Conservation (phyloP, 805 yeast species). For the Ogataea angusta region DNA sequence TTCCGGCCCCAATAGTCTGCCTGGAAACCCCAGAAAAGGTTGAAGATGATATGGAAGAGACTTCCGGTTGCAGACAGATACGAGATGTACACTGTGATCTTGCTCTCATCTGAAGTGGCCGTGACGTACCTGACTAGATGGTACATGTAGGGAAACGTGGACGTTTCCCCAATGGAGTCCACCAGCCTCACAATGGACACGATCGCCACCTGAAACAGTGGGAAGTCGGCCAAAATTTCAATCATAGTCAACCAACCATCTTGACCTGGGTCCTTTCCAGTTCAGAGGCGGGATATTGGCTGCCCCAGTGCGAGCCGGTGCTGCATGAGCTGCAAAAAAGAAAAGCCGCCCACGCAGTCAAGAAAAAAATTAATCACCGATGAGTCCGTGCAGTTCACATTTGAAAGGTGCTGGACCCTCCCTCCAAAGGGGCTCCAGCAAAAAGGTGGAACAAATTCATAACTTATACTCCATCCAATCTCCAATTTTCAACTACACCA, state of each 20-base stretch:
- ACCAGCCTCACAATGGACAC: constrained; percentile 33
- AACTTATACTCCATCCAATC: no score
- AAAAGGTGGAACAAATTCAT: no score
- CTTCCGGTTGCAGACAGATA: constrained; percentile 59
- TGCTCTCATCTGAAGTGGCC: constrained; percentile 35
- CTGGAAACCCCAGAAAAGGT: constrained; percentile 56
- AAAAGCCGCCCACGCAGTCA: not conserved
- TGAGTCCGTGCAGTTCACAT: not conserved
- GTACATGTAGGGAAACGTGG: constrained; percentile 43
- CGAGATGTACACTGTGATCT: constrained; percentile 58
- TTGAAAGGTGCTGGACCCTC: not conserved
- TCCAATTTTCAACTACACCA: no score
- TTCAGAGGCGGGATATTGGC: no score
- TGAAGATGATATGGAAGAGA: constrained; percentile 53
- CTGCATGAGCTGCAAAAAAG: not conserved
- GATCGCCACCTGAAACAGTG: constrained; percentile 7
- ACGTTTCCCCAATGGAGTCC: constrained; percentile 44
- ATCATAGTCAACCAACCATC: not conserved
- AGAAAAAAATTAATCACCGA: not conserved
- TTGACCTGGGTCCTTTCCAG: not conserved
- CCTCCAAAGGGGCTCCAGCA: no score
- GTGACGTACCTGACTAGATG: constrained; percentile 56
- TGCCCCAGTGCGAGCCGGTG: not conserved
- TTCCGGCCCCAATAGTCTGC: constrained; percentile 59
- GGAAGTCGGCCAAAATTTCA: constrained; percentile 17